Base-by-base conservation (phyloP, 352 stramenopile genomes). In the Pythium phragmitis region DNA sequence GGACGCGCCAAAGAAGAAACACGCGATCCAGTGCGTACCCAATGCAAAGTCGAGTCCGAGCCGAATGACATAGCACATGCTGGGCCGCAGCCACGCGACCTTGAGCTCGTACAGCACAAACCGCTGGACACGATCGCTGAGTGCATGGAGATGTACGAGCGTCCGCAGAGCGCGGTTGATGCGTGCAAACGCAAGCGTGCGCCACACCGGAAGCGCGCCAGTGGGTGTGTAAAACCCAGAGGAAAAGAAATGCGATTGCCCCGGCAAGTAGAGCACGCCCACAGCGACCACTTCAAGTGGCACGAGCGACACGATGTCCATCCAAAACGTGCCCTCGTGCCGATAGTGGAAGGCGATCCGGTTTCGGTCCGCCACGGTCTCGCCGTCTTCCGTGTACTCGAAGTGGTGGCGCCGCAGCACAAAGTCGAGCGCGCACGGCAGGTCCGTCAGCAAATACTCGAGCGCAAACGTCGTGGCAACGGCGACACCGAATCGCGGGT, bases 51-150 rank as follows among this genome's bases (percentile, higher is more conserved):
- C 65, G 2, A 73, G 28, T 4, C 59, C 79, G 5, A 89, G 70
- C 1, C 74, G 76, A 43, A 79, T 23, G 4, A 89, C 57, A 43
- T 87, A 85, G 14, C 65, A 53, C 2, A 70, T 4, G 14, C 64
- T 67, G 3, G 72, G 67, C 4, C 62, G 53, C 33, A 72, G 23
- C 37, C 49, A 67, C 30, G 43, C 7, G 1, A 82, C 17, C 19
- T 75, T 77, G 47, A 72, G 28, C 47, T 91, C 82, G 53, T 88
- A 89, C 19, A 91, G 30, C 45, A 91, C 26, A 34, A 78, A 81
- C 2, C 64, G 73, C 56, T 88, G 78, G 1, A 88, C 42, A 33
- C 72, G 57, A 47, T 88, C 75, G 28, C 65, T 76, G 21, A 89
- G 60, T 9, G 65, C 54, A 7, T 76, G 76, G 9, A 88, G 42